These are phyloP conservation scores for Monilinia aucupariae DNA, from an alignment of 2,329 filamentous ascomycete genomes.

Conservation along the genomic window DNA sequence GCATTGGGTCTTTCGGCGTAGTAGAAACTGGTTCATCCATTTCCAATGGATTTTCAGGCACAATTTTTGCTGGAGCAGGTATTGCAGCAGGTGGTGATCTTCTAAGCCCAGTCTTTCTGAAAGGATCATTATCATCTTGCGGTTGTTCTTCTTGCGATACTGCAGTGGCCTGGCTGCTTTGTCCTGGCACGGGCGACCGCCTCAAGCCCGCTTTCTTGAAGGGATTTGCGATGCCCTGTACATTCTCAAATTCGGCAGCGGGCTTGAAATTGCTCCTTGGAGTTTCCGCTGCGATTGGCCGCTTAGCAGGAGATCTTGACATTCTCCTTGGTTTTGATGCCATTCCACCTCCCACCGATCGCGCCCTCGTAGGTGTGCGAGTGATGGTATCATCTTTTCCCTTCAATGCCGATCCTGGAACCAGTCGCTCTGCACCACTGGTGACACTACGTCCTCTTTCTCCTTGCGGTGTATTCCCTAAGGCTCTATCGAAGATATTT, in stretches of 20 bases:
- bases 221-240: conserved; percentile 24
- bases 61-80: background rate
- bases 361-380: conserved; percentile 18
- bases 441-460: conserved; percentile 18
- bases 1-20: conserved; percentile 20
- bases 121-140: conserved; percentile 18
- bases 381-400: conserved; percentile 13
- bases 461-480: conserved; percentile 22
- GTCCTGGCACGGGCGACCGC: conserved; percentile 23
- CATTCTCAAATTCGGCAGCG: conserved; percentile 11
- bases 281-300: conserved; percentile 10
- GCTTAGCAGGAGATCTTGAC: conserved; percentile 30
- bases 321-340: conserved; percentile 30
- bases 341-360: conserved; percentile 23
- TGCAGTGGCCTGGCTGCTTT: conserved; percentile 8
- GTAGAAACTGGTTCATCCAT: conserved; percentile 6
- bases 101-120: conserved; percentile 20
- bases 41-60: background rate
- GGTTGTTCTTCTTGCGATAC: conserved; percentile 10
- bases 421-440: conserved; percentile 22
- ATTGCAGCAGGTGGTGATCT: conserved; percentile 18
- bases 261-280: conserved; percentile 17
- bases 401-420: background rate
- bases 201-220: conserved; percentile 32
- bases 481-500: conserved; percentile 30